phyloP scores from a whole-genome alignment of 345 rosid species.

The Corchorus capsularis region DNA sequence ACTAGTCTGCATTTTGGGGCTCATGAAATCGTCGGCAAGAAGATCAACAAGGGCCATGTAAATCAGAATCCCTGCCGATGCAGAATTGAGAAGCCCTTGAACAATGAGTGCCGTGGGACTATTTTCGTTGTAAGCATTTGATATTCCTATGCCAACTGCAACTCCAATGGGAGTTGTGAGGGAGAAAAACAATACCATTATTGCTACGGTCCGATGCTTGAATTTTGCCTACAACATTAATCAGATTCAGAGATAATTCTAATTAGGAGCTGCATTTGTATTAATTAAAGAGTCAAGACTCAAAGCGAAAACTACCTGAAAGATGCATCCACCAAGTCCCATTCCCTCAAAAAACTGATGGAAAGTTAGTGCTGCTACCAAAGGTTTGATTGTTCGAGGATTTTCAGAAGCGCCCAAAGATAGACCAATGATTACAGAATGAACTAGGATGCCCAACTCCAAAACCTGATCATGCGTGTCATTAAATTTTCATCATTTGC shows the following conservation, averaged over 20 bases:
- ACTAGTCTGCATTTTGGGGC: constrained; percentile 26
- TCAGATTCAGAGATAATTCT: background rate
- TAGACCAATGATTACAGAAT: constrained; percentile 63
- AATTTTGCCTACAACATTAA: constrained; percentile 39
- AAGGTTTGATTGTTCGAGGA: constrained; percentile 46
- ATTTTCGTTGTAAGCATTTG: constrained; percentile 43
- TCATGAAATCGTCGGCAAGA: constrained; percentile 6
- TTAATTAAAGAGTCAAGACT: background rate
- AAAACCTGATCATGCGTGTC: constrained; percentile 38
- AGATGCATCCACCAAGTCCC: constrained; percentile 70
- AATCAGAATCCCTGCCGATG: constrained; percentile 6
- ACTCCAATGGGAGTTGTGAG: constrained; percentile 64
- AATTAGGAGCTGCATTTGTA: background rate
- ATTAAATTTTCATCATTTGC: no score
- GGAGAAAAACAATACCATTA: constrained; percentile 57
- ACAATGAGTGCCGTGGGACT: constrained; percentile 46
- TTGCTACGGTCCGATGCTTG: constrained; percentile 18
- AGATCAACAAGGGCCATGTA: constrained; percentile 15
- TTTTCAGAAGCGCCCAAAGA: constrained; percentile 59
- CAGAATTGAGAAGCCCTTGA: constrained; percentile 9
- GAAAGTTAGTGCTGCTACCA: constrained; percentile 59
- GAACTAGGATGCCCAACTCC: constrained; percentile 68
- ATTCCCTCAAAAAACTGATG: constrained; percentile 77
- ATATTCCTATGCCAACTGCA: constrained; percentile 49
- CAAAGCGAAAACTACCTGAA: constrained; percentile 33